These are phyloP conservation scores for Saccharomycopsis oosterbeekiorum DNA, from an alignment of 805 yeast genomes.

Conservation along the genomic window DNA sequence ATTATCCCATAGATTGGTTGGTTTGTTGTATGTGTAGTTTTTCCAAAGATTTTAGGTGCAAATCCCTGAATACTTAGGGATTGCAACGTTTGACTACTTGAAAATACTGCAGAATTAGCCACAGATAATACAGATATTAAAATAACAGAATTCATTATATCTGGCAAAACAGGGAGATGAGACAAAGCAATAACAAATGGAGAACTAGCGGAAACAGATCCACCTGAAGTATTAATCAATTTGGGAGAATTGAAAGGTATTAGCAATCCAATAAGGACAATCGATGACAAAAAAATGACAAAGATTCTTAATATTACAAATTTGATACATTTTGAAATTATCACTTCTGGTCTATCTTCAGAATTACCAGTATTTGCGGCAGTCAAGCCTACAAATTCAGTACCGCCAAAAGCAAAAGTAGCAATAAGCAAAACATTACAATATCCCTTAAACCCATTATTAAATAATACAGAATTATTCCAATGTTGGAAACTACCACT, in stretches of 20 bases:
- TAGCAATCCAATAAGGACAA: constrained; percentile 46
- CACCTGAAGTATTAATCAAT: constrained; percentile 36
- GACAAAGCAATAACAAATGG: constrained; percentile 69
- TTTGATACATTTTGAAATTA: constrained; percentile 55
- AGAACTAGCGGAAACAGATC: constrained; percentile 49
- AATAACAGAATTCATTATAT: constrained; percentile 66
- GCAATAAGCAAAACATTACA: constrained; percentile 56
- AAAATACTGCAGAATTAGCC: constrained; percentile 66
- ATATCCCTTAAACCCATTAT: constrained; percentile 46
- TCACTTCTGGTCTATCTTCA: constrained; percentile 32
- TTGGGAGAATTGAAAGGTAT: constrained; percentile 48
- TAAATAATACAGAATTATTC: constrained; percentile 58
- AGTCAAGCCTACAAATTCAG: constrained; percentile 55
- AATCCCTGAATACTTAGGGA: constrained; percentile 63
- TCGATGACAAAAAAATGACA: constrained; percentile 44
- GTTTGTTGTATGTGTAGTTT: constrained; percentile 39
- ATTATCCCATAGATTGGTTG: constrained; percentile 50
- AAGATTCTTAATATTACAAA: constrained; percentile 58
- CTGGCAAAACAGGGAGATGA: constrained; percentile 52
- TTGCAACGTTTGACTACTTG: constrained; percentile 61
- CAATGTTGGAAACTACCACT: constrained; percentile 37
- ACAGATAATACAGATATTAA: constrained; percentile 65
- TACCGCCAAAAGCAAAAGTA: constrained; percentile 56
- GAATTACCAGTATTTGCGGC: constrained; percentile 59
- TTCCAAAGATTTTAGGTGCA: constrained; percentile 43